phyloP scores from a whole-genome alignment of 106 monocot genomes.

The Amphibolis antarctica region DNA sequence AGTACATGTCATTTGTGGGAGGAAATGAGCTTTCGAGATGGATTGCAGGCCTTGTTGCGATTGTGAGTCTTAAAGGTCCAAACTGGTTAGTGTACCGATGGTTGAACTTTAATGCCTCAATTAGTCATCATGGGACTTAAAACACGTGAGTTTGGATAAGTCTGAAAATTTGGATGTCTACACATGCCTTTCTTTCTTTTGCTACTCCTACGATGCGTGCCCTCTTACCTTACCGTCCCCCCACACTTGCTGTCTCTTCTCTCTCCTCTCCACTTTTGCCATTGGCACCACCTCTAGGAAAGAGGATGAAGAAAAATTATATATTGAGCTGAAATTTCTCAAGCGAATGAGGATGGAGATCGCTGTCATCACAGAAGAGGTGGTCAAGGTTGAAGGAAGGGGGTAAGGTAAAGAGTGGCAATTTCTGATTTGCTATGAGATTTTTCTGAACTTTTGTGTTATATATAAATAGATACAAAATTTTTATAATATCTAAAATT shows the following conservation, averaged over 20 bases:
- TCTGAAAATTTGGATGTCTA: no score
- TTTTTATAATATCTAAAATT: no score
- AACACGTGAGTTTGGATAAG: no score
- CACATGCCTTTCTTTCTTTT: background rate
- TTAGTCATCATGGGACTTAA: no score
- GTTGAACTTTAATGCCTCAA: no score
- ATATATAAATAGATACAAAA: no score
- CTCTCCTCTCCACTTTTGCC: background rate
- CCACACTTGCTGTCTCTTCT: background rate
- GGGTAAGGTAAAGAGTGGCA: background rate
- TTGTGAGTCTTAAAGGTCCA: no score
- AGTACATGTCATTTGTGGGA: no score
- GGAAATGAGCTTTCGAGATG: no score
- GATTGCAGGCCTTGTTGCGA: no score
- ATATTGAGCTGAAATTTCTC: background rate
- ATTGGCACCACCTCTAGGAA: background rate
- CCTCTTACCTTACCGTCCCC: background rate
- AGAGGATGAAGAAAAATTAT: background rate
- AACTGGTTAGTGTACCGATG: no score
- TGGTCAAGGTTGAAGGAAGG: background rate
- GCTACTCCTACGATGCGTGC: background rate
- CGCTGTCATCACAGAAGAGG: conserved; percentile 2
- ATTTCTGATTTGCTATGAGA: conserved; percentile 6
- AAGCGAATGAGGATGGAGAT: conserved; percentile 4
- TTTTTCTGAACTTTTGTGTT: no score